Evolutionary conservation across 768 basidiomycete genomes (phyloP).

Genomic region (Fomitopsis serialis): DNA sequence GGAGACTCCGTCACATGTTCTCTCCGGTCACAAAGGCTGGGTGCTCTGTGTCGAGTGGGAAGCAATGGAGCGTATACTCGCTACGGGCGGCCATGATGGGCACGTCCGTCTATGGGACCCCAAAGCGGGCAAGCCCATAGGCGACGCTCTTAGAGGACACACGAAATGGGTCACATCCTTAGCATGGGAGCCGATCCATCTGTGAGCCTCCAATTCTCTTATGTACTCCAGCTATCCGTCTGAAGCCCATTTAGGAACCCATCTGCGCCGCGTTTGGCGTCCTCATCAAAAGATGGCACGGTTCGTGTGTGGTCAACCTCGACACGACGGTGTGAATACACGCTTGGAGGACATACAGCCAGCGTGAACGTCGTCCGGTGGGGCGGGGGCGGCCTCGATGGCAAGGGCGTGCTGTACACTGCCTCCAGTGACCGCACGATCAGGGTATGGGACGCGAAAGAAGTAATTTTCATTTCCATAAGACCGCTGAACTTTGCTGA

Average conservation of each 20-base stretch:
- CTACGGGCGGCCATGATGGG: slow-evolving; percentile 92
- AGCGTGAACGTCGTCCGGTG: slow-evolving; percentile 94
- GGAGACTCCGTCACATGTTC: slow-evolving; percentile 83
- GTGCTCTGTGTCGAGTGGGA: slow-evolving; percentile 98
- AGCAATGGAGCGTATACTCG: slow-evolving; percentile 82
- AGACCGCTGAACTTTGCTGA: not conserved
- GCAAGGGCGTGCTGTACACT: slow-evolving; percentile 80
- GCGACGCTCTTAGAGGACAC: slow-evolving; percentile 88
- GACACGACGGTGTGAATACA: slow-evolving; percentile 69
- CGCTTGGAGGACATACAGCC: slow-evolving; percentile 89
- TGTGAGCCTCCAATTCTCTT: slow-evolving; percentile 42
- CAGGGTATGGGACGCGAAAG: slow-evolving; percentile 87
- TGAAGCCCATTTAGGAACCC: slow-evolving; percentile 51
- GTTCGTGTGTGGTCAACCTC: slow-evolving; percentile 90
- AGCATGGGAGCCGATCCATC: slow-evolving; percentile 93
- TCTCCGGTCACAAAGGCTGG: slow-evolving; percentile 92
- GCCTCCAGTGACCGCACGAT: slow-evolving; percentile 94
- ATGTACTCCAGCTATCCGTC: slow-evolving; percentile 2
- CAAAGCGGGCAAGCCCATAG: slow-evolving; percentile 81
- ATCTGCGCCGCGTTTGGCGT: slow-evolving; percentile 77
- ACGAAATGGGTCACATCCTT: slow-evolving; percentile 95
- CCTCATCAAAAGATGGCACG: slow-evolving; percentile 93
- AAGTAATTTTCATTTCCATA: slow-evolving; percentile 36
- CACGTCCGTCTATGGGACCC: slow-evolving; percentile 94
- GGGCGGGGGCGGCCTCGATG: slow-evolving; percentile 76